Base-by-base conservation (phyloP, 78 protist genomes). In the Parvularia atlantis region DNA sequence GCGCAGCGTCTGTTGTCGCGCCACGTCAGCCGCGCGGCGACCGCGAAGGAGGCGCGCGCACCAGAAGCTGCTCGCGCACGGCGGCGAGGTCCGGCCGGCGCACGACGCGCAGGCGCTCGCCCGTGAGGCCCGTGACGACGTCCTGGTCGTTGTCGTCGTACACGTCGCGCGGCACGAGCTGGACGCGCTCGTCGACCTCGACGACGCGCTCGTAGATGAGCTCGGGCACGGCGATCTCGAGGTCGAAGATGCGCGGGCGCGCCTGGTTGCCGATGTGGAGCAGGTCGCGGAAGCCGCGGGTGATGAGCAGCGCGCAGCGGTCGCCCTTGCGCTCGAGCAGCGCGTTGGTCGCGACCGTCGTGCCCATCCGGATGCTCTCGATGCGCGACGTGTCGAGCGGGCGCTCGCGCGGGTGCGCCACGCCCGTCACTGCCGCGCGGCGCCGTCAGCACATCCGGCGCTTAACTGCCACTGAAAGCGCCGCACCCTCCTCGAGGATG, bases 261-360 rank as follows among this genome's bases (percentile, higher is more conserved):
- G 92, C 40, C 76, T 92, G 93, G 39, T 77, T 86, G 33, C 97
- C 97, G 68, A 93, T 90, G 62, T 67, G 77, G 11, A 93, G 71
- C 19, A 85, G 57, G 56, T 93, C 95, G 20, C 50, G 39, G 37
- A 90, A 91, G 28, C 97, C 97, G 14, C 20, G 16, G 14, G 94
- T 87, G 44, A 80, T 75, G 24, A 80, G 70, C 20, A 93, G 68
- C 22, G 89, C 80, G 3, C 71, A 71, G 4, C 58, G 68, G 17
- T 78, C 93, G 39, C 96, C 98, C 35, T 91, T 76, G 30, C 98
- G 56, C 63, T 95, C 98, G 20, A 95, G 78, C 44, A 95, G 81
- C 1, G 98, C 98, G 75, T 95, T 95, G 36, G 98, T 95, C 22
- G 96, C 98, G 17, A 91, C 95, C 0, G 98, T 95, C 28, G 98